Base-by-base conservation (phyloP, 2,329 filamentous ascomycete species). In the Colletotrichum sp. region DNA sequence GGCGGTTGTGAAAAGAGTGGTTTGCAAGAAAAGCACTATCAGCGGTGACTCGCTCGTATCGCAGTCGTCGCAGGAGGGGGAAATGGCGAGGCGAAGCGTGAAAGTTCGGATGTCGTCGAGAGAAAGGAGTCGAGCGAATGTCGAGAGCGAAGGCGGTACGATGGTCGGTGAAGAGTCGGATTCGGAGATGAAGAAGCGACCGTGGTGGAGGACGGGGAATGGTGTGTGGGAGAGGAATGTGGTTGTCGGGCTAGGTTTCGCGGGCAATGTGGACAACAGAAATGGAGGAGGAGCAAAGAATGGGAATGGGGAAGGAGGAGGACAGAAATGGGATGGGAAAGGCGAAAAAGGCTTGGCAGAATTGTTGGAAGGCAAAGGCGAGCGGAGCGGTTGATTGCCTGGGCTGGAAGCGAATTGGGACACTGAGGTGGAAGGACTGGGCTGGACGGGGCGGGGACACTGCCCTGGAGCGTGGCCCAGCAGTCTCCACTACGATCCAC, bases 271-370 rank as follows among this genome's bases (percentile, higher is more conserved):
- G 24, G 66, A 15, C 28, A 36, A 34, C 59, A 8, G 30, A 26
- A 24, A n/a, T 13, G 30, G 24, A 52, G 52, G 28, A 60, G 39
- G 44, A 67, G 44, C 18, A 59, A 57, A 44, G 70, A 64, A 49
- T 63, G 71, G 71, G 30, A 72, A 52, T 63, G 65, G 55, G 39
- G 59, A 30, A 28, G 71, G n/a, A 26, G 49, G 66, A 57, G 13
- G 63, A 71, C 62, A 59, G 44, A 60, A 52, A 52, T n/a, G 52
- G 36, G 62, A 72, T 72, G 72, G 62, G 57, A 75, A 62, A 75
- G 63, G 52, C 63, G 24, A 59, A 72, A 21, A 21, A 52, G 44
- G n/a, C 44, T 52, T 52, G 44, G 44, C 44, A 21, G 10, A 49
- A 49, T 49, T 49, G 44, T 49, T 21, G 55, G 24, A 28, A 66